Percentiles rank a stretch among this genome's conserved stretches.
Conservation (phyloP, 768 basidiomycete genomes). For the Mycena vulgaris region DNA sequence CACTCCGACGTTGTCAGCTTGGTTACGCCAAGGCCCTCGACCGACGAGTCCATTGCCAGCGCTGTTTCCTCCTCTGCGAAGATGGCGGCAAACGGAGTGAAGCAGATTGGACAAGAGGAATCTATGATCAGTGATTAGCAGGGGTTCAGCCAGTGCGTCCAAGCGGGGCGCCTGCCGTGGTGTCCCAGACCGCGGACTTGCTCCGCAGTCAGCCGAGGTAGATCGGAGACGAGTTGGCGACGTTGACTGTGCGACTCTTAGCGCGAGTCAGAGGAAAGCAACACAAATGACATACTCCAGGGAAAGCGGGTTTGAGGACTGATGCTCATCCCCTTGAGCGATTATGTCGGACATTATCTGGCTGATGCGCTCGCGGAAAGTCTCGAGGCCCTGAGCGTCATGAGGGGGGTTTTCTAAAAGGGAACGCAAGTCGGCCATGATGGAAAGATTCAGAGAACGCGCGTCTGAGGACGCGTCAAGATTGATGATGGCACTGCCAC, state of each 20-base stretch:
- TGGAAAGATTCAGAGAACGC: neutral
- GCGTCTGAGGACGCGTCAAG: conserved; percentile 6
- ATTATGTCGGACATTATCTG: conserved; percentile 31
- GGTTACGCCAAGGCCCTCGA: conserved; percentile 81
- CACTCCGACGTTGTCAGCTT: conserved; percentile 69
- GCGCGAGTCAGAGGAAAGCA: neutral
- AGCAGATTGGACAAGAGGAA: conserved; percentile 82
- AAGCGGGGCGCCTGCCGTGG: conserved; percentile 53
- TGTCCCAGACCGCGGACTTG: conserved; percentile 64
- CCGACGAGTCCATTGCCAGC: conserved; percentile 81
- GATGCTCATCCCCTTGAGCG: conserved; percentile 30
- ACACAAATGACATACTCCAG: conserved; percentile 20
- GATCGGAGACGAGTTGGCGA: conserved; percentile 57
- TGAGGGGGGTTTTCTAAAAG: conserved; percentile 21
- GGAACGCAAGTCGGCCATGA: conserved; percentile 33
- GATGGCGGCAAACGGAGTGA: conserved; percentile 76
- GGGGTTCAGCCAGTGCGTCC: neutral
- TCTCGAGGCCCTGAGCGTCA: conserved; percentile 10
- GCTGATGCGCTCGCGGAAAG: conserved; percentile 29
- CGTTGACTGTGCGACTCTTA: conserved; percentile 49
- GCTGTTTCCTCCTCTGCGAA: conserved; percentile 85
- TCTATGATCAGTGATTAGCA: conserved; percentile 58
- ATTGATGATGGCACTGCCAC: conserved; percentile 2
- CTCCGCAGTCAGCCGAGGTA: conserved; percentile 68
- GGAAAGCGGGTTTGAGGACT: conserved; percentile 32